Conservation (phyloP, 2,329 filamentous ascomycete species). For the Macrophomina tecta region DNA sequence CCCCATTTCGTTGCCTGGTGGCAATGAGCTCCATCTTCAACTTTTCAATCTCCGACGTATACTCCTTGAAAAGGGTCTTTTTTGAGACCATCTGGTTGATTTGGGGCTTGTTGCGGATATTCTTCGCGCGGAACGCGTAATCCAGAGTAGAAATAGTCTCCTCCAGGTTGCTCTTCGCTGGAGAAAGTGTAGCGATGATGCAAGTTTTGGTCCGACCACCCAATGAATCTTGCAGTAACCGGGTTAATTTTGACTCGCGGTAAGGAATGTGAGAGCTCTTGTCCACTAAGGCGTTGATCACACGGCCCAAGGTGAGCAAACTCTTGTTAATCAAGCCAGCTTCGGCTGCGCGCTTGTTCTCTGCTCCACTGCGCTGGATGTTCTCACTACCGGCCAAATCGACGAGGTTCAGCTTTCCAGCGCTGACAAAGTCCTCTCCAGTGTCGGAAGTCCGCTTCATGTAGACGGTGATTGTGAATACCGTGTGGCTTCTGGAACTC, state of each 20-base stretch:
- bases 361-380: conserved; percentile 93
- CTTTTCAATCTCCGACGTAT: conserved; percentile 90
- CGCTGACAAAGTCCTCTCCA: conserved; percentile 87
- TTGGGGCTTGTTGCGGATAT: conserved; percentile 97
- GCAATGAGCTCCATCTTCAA: conserved; percentile 92
- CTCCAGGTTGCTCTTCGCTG: conserved; percentile 92
- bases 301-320: conserved; percentile 88
- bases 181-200: conserved; percentile 96
- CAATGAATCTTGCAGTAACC: conserved; percentile 92
- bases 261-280: conserved; percentile 87
- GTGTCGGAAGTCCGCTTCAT: conserved; percentile 81
- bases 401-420: conserved; percentile 94
- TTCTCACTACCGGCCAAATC: conserved; percentile 98
- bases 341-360: conserved; percentile 96
- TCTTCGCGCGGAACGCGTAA: conserved; percentile 97
- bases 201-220: conserved; percentile 96
- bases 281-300: conserved; percentile 97
- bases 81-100: conserved; percentile 92
- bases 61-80: conserved; percentile 88
- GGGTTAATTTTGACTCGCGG: conserved; percentile 93
- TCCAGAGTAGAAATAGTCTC: conserved; percentile 98
- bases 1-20: conserved; percentile 90
- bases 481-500: conserved; percentile 94
- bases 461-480: conserved; percentile 94
- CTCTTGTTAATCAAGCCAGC: conserved; percentile 98